Evolutionary conservation across 2,329 filamentous ascomycete species (phyloP), one percentile per base, ranked within the genome.

Genomic region (Aspergillus sp.): DNA sequence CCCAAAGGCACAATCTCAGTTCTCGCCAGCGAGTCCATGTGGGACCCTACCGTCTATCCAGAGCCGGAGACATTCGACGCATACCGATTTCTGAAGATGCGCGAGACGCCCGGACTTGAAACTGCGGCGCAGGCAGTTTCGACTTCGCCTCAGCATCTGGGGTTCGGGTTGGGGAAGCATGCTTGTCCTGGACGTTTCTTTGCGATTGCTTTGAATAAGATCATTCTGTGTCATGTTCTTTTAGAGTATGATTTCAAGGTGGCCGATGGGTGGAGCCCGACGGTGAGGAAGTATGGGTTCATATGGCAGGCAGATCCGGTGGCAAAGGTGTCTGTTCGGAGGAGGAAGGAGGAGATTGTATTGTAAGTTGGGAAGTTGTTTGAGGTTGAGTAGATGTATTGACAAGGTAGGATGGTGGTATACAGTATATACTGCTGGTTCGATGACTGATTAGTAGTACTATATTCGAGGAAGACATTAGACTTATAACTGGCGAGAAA

Each of bases 161-260:
- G 57, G 19, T 76, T 76, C 55, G 74, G 74, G 2, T 65, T 69
- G 41, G 75, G 75, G 6, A 66, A 60, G 48, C 64, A 70, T 36
- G 62, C 67, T 19, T 73, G 83, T 51, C 81, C 82, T 0, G 84
- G 83, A 0, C 74, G 83, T 0, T 85, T 85, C 72, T 84, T 85
- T 58, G 82, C 82, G 0, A 78, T 80, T 0, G 76, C 82, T 50
- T 81, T 83, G 67, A 70, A 85, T 6, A 85, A 85, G 66, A 80
- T 85, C 67, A 76, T 82, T 3, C 63, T 84, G 38, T 76, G 79
- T 0, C 77, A 82, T 52, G 67, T 85, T 4, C 63, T 84, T 0
- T 67, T 80, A 15, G 80, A 84, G 58, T 85, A 83, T 66, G 82
- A 85, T 23, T 65, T 84, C 23, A 77, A 79, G 63, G 28, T 72